Evolutionary conservation across 1,284 basidiomycete species (phyloP).

Genomic region (Meira nashicola): DNA sequence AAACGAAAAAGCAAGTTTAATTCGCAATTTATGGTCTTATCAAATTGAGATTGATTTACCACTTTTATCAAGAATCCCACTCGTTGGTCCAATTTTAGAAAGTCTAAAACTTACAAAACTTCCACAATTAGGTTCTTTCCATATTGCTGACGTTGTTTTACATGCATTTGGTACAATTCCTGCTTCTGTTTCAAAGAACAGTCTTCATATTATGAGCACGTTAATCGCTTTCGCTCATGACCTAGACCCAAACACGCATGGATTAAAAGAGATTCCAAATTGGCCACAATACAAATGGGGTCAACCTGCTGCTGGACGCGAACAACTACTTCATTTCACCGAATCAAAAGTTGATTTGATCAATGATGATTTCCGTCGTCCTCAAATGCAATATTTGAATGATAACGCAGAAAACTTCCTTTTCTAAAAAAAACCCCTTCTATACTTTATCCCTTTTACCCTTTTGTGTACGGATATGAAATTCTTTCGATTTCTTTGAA

Average conservation of each 20-base stretch:
- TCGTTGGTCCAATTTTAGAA: background rate
- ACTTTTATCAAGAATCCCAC: background rate
- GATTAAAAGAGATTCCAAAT: background rate
- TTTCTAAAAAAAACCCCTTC: too few relatives aligned
- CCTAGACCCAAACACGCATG: background rate
- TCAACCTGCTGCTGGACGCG: background rate
- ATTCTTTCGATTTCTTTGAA: too few relatives aligned
- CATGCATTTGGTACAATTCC: slow-evolving; percentile 1
- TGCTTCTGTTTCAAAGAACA: slow-evolving; percentile 1
- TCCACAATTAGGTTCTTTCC: slow-evolving; percentile 4
- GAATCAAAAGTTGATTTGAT: background rate
- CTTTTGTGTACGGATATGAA: too few relatives aligned
- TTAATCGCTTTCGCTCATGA: slow-evolving; percentile 1
- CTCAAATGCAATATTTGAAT: background rate
- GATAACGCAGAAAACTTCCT: too few relatives aligned
- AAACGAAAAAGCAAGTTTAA: background rate
- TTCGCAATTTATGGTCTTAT: background rate
- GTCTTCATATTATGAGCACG: background rate
- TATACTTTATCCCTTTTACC: too few relatives aligned
- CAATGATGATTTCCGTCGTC: slow-evolving; percentile 2
- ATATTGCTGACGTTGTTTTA: slow-evolving; percentile 1
- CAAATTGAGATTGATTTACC: slow-evolving; percentile 5
- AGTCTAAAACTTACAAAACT: background rate
- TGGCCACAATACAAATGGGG: slow-evolving; percentile 4
- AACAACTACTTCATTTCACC: background rate